Conservation (phyloP, 768 basidiomycete species). For the Austroboletus festivus region DNA sequence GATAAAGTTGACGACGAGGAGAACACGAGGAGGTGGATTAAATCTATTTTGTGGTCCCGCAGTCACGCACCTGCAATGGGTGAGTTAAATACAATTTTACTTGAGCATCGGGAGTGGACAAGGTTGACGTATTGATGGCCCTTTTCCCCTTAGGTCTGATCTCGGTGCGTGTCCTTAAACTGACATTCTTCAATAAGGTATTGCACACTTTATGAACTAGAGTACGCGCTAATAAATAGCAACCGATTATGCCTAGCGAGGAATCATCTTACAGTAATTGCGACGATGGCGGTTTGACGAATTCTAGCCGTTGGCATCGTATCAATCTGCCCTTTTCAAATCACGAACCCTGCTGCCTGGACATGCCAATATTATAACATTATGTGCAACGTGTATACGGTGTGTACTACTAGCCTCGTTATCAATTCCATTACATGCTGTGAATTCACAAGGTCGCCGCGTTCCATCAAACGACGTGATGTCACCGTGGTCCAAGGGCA, state of each 20-base stretch:
- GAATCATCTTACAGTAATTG: too few relatives aligned
- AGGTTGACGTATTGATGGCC: not conserved
- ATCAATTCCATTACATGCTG: constrained; percentile 3
- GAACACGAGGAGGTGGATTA: constrained; percentile 1
- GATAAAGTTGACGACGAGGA: constrained; percentile 12
- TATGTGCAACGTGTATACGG: constrained; percentile 9
- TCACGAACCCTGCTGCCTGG: not conserved
- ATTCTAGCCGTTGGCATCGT: not conserved
- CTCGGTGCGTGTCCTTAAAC: not conserved
- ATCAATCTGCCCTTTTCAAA: not conserved
- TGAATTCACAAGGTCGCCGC: constrained; percentile 17
- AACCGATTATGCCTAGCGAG: too few relatives aligned
- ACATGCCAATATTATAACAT: not conserved
- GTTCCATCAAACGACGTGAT: constrained; percentile 9
- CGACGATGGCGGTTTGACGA: too few relatives aligned
- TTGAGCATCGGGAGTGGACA: not conserved
- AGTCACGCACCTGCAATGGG: not conserved
- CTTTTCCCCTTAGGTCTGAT: not conserved
- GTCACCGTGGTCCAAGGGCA: not conserved
- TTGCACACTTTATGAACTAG: too few relatives aligned
- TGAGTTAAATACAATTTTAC: too few relatives aligned
- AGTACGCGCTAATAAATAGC: too few relatives aligned
- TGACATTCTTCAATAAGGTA: not conserved
- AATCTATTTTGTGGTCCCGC: not conserved
- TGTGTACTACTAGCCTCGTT: constrained; percentile 12